These are phyloP conservation scores for Yamadazyma ubonensis DNA, from an alignment of 805 yeast genomes.

Conservation along the genomic window DNA sequence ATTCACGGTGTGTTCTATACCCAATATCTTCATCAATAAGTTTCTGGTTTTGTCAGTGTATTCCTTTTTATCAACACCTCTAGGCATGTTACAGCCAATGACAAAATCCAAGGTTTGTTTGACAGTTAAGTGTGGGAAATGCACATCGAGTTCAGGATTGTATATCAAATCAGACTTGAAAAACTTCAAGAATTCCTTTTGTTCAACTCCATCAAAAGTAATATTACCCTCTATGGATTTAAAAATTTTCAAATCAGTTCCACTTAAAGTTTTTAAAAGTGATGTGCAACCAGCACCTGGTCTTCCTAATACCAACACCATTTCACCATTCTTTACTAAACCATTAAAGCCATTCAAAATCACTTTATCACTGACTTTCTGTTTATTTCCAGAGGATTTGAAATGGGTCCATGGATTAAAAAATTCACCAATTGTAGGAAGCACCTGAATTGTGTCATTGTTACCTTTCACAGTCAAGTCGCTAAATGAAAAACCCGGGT, in stretches of 20 bases:
- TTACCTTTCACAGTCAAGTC: conserved; percentile 5
- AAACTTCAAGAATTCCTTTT: conserved; percentile 24
- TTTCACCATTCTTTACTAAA: conserved; percentile 39
- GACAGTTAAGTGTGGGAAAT: conserved; percentile 55
- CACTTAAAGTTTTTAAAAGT: conserved; percentile 35
- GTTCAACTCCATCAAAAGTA: conserved; percentile 33
- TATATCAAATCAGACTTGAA: conserved; percentile 38
- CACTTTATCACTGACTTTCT: conserved; percentile 16
- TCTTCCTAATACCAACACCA: conserved; percentile 39
- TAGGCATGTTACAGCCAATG: conserved; percentile 46
- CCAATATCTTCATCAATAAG: conserved; percentile 42
- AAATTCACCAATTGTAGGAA: conserved; percentile 2
- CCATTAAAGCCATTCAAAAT: conserved; percentile 33
- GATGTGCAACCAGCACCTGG: conserved; percentile 44
- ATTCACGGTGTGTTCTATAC: conserved; percentile 51
- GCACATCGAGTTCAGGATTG: conserved; percentile 54
- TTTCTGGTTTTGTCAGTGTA: conserved; percentile 37
- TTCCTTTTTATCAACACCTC: conserved; percentile 27
- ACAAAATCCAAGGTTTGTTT: conserved; percentile 57
- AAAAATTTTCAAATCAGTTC: conserved; percentile 33
- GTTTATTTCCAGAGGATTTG: conserved; percentile 15
- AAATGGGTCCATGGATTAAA: conserved; percentile 1
- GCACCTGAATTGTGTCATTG: conserved; percentile 4
- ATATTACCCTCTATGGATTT: conserved; percentile 30
- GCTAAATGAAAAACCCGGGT: conserved; percentile 1